A percentile compares a stretch with the other conserved stretches of the same genome.
Evolutionary conservation across 805 yeast genomes (phyloP).

Genomic region (Starmera quercuum): DNA sequence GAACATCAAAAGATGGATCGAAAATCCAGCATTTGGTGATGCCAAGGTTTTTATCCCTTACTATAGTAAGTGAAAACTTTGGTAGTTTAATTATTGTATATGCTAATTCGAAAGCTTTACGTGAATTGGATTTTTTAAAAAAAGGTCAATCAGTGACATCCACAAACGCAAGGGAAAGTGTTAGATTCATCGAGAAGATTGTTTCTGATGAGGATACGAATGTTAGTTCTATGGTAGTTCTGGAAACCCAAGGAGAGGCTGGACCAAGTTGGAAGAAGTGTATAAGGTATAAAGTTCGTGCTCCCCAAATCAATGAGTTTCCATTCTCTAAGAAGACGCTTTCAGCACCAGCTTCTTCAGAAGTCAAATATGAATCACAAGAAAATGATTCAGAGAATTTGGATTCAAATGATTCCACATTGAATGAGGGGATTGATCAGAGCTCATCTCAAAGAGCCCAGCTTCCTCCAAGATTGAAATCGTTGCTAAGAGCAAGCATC

Average conservation of each 20-base stretch:
- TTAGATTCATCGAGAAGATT: conserved; percentile 47
- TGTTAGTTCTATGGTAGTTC: conserved; percentile 18
- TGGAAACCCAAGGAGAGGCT: conserved; percentile 34
- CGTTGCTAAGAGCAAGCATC: conserved; percentile 49
- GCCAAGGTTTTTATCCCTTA: conserved; percentile 43
- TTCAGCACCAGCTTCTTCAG: conserved; percentile 9
- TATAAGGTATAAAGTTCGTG: conserved; percentile 32
- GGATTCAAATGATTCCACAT: not conserved
- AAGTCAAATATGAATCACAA: conserved; percentile 3
- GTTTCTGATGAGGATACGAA: conserved; percentile 12
- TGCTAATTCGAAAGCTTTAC: conserved; percentile 29
- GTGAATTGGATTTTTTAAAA: conserved; percentile 51
- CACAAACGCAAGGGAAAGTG: conserved; percentile 58
- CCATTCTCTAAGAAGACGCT: conserved; percentile 29
- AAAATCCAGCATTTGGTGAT: conserved; percentile 21
- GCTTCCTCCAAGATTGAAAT: conserved; percentile 47
- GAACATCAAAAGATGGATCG: conserved; percentile 56
- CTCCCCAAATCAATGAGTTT: conserved; percentile 43
- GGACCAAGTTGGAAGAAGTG: conserved; percentile 48
- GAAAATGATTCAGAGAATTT: not conserved
- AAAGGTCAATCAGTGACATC: conserved; percentile 49
- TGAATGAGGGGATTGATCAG: conserved; percentile 1
- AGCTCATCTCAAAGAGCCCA: conserved; percentile 23
- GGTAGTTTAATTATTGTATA: not conserved
- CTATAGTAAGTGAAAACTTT: conserved; percentile 22